Conservation (phyloP, 352 stramenopile species). For the Phytopythium montanum region DNA sequence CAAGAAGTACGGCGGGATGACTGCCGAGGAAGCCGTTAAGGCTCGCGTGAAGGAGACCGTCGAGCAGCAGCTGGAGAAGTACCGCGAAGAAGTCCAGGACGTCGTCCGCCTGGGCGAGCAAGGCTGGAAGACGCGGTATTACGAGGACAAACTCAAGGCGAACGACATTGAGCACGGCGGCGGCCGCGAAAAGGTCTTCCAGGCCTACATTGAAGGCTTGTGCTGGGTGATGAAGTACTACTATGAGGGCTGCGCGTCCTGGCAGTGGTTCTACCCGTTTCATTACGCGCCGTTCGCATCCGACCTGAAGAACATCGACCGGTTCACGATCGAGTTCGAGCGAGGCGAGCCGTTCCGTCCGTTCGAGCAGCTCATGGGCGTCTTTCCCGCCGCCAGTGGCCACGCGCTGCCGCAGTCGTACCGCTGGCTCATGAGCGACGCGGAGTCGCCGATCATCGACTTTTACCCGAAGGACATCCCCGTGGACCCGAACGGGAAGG, state of each 20-base stretch:
- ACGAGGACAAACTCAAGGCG: constrained; percentile 83
- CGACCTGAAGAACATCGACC: constrained; percentile 89
- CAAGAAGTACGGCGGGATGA: constrained; percentile 70
- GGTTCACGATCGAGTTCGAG: constrained; percentile 92
- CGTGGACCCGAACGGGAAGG: constrained; percentile 98
- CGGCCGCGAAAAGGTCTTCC: constrained; percentile 89
- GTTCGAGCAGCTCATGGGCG: constrained; percentile 98
- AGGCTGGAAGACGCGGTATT: constrained; percentile 96
- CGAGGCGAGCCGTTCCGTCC: constrained; percentile 94
- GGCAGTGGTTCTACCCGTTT: constrained; percentile 99
- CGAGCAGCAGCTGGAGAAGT: constrained; percentile 74
- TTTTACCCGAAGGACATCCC: constrained; percentile 96
- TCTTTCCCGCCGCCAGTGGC: constrained; percentile 93
- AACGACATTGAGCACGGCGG: constrained; percentile 82
- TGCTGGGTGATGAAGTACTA: constrained; percentile 99
- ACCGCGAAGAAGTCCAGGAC: constrained; percentile 87
- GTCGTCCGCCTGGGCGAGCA: constrained; percentile 93
- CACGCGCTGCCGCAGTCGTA: constrained; percentile 95
- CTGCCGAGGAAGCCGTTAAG: constrained; percentile 65
- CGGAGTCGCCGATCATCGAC: constrained; percentile 96
- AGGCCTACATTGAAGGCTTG: constrained; percentile 97
- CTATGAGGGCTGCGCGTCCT: constrained; percentile 97
- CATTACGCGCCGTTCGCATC: constrained; percentile 97
- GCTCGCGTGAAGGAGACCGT: constrained; percentile 79
- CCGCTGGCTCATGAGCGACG: constrained; percentile 93